phyloP scores from a whole-genome alignment of 1,139 yeast species.

The Kodamaea suecica region DNA sequence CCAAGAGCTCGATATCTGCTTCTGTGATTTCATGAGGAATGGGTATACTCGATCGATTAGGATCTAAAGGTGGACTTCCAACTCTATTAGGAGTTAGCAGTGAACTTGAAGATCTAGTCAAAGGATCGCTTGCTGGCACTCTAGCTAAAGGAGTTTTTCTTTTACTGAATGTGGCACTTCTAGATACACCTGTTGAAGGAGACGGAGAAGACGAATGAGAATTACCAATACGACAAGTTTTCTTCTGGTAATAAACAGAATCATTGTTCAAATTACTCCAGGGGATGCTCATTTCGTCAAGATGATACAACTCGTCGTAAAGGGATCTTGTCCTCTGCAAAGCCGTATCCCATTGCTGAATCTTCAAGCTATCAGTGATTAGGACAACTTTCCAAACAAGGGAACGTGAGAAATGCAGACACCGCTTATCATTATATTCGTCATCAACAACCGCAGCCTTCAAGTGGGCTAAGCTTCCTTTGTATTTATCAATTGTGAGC shows the following conservation, averaged over 20 bases:
- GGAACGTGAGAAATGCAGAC: slow-evolving; percentile 28
- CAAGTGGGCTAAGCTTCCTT: slow-evolving; percentile 30
- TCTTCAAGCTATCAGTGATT: slow-evolving; percentile 38
- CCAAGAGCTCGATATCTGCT: slow-evolving; percentile 22
- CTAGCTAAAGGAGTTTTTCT: background rate
- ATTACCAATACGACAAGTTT: background rate
- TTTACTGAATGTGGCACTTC: background rate
- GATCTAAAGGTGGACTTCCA: background rate
- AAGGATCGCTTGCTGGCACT: background rate
- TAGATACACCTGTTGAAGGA: background rate
- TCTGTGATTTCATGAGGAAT: slow-evolving; percentile 6
- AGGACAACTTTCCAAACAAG: slow-evolving; percentile 41
- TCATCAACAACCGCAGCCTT: slow-evolving; percentile 32
- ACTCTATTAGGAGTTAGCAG: background rate
- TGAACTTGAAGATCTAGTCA: background rate
- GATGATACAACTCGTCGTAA: slow-evolving; percentile 33
- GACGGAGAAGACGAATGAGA: slow-evolving; percentile 7
- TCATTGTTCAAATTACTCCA: slow-evolving; percentile 38
- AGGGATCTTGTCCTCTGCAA: slow-evolving; percentile 33
- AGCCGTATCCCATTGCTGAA: slow-evolving; percentile 33
- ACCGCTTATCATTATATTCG: slow-evolving; percentile 27
- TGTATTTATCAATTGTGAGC: slow-evolving; percentile 38
- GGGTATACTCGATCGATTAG: background rate
- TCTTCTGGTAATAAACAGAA: slow-evolving; percentile 25
- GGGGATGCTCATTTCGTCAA: slow-evolving; percentile 37